phyloP scores from a whole-genome alignment of 1,284 basidiomycete species.

The Stygiomarasmius scandens region DNA sequence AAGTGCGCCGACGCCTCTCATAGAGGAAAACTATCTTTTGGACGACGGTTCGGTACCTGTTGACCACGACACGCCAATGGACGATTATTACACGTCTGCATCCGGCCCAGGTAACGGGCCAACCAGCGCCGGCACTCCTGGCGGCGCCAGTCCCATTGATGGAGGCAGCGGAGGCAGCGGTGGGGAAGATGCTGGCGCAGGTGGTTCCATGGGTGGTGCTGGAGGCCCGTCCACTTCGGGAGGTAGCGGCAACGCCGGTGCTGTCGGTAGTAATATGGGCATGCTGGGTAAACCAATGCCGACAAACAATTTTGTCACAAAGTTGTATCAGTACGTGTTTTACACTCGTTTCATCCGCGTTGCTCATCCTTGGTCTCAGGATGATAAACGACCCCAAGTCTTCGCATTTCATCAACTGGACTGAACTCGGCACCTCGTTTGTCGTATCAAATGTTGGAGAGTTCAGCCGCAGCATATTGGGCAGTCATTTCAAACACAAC shows the following conservation, averaged over 20 bases:
- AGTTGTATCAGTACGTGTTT: slow-evolving; percentile 74
- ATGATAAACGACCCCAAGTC: slow-evolving; percentile 84
- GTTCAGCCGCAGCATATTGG: slow-evolving; percentile 79
- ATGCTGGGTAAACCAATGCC: slow-evolving; percentile 66
- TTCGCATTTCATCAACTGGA: slow-evolving; percentile 77
- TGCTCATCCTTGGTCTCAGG: slow-evolving; percentile 36
- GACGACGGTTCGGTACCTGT: slow-evolving; percentile 3
- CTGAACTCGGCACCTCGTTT: slow-evolving; percentile 77
- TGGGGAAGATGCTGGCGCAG: slow-evolving; percentile 25
- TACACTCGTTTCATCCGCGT: slow-evolving; percentile 13
- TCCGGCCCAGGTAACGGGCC: slow-evolving; percentile 6
- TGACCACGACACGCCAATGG: not conserved
- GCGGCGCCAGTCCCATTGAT: slow-evolving; percentile 54
- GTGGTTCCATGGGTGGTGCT: slow-evolving; percentile 26
- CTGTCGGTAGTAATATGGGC: slow-evolving; percentile 41
- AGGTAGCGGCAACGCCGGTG: slow-evolving; percentile 5
- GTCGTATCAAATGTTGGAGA: slow-evolving; percentile 83
- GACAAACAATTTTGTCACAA: slow-evolving; percentile 82
- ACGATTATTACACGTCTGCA: slow-evolving; percentile 11
- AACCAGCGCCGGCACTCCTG: slow-evolving; percentile 18
- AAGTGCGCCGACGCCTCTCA: slow-evolving; percentile 5
- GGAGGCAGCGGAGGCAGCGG: slow-evolving; percentile 45
- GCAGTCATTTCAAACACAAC: slow-evolving; percentile 83
- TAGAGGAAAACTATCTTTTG: slow-evolving; percentile 8
- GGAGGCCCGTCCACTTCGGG: slow-evolving; percentile 15